Evolutionary conservation across 768 basidiomycete species (phyloP), one percentile per base, ranked within the genome.

Genomic region (Pleurotus tuber-regium): DNA sequence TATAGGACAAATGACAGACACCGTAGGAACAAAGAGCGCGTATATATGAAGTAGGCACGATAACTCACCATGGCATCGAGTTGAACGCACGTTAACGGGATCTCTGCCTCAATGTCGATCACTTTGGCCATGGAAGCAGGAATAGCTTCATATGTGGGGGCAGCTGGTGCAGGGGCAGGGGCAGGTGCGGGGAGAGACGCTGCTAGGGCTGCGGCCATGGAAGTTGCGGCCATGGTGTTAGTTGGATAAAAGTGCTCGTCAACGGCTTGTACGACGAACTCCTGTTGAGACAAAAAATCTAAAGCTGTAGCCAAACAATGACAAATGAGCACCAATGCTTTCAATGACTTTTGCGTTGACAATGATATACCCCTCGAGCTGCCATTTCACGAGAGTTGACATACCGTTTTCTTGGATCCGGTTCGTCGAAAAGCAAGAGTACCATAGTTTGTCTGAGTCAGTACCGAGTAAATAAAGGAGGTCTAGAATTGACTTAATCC

Each of bases 201-300:
- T 61, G 93, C 92, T 23, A 96, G 78, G 40, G 92, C 84, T 65
- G 92, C 92, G 43, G 94, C 94, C 91, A 97, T 95, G 36, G 94
- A 94, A 26, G 82, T 79, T 57, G 85, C 82, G 43, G 80, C 80
- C 83, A 86, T 85, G 63, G 65, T 70, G 56, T 54, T 42, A 12
- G 19, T 23, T 50, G 50, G 38, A 55, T 47, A 42, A 28, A 49
- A 29, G 29, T 26, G 43, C 40, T 40, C 29, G 29, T 35, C 10
- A 31, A 43, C 30, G 23, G 14, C 16, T 42, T 18, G 40, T 18
- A 24, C 40, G 16, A 12, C 23, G 40, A 42, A 42, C 14, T 24
- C 30, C 14, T 31, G 30, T 14, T 14, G 8, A 31, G 8, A 31
- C 39, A 54, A 59, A 58, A 63, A 63, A 55, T 51, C 43, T 33